These are phyloP conservation scores for Rhizodiscina lignyota DNA, from an alignment of 495 filamentous ascomycete species.

Conservation along the genomic window DNA sequence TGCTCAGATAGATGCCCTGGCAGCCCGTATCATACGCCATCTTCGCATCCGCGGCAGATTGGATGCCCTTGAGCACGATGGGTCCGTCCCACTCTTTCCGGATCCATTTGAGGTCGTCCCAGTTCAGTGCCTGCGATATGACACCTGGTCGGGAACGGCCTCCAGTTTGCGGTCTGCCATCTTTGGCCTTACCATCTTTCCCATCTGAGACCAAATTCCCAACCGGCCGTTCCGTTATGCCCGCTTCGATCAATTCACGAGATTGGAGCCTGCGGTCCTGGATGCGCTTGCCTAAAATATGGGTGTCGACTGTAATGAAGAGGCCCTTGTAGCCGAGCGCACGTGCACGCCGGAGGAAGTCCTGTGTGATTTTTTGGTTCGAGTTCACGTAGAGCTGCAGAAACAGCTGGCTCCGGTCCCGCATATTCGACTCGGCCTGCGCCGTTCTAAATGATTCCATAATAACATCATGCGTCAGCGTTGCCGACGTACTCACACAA, in stretches of 20 bases:
- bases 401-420: no score
- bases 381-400: slow-evolving; percentile 12
- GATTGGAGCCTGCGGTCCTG: slow-evolving; percentile 20
- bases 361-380: slow-evolving; percentile 4
- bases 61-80: slow-evolving; percentile 49
- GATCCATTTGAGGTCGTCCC: slow-evolving; percentile 33
- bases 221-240: no score
- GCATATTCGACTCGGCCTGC: slow-evolving; percentile 1
- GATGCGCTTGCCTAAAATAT: slow-evolving; percentile 20
- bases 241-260: no score
- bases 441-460: no score
- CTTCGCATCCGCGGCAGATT: slow-evolving; percentile 42
- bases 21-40: slow-evolving; percentile 36
- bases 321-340: slow-evolving; percentile 16
- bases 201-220: background rate
- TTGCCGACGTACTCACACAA: background rate
- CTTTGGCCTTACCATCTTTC: background rate
- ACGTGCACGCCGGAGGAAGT: slow-evolving; percentile 6
- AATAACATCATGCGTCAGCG: background rate
- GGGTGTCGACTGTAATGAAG: slow-evolving; percentile 21
- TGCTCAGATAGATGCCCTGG: slow-evolving; percentile 44
- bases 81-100: slow-evolving; percentile 29
- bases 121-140: slow-evolving; percentile 33
- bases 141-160: slow-evolving; percentile 54
- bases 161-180: no score